Evolutionary conservation across 495 filamentous ascomycete genomes (phyloP).

Genomic region (Opeltia flavorubescens): DNA sequence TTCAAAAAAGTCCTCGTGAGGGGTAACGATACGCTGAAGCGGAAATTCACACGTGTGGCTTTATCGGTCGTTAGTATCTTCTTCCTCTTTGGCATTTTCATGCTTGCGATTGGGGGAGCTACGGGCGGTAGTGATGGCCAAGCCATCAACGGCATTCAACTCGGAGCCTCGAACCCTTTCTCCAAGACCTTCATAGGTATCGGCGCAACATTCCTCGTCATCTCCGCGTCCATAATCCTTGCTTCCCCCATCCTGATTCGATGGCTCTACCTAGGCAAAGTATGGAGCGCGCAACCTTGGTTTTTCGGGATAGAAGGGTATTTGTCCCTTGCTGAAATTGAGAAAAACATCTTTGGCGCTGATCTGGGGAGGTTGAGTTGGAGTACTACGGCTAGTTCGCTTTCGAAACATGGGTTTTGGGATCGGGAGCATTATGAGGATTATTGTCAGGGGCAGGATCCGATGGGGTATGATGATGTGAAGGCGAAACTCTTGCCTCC

Average conservation of each 20-base stretch:
- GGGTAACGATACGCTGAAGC: constrained; percentile 10
- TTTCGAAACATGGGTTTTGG: constrained; percentile 12
- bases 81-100: constrained; percentile 3
- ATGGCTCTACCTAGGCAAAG: constrained; percentile 10
- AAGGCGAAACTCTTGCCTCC: no score
- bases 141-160: background rate
- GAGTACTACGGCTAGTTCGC: constrained; percentile 13
- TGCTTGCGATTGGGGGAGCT: background rate
- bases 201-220: constrained; percentile 4
- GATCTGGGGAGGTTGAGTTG: constrained; percentile 14
- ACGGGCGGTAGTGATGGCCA: background rate
- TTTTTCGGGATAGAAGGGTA: constrained; percentile 26
- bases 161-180: background rate
- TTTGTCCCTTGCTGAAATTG: constrained; percentile 17
- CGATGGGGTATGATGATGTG: background rate
- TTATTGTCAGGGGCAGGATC: constrained; percentile 8
- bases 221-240: constrained; percentile 5
- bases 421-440: background rate
- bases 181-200: constrained; percentile 1
- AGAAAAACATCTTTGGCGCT: constrained; percentile 19
- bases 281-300: constrained; percentile 19
- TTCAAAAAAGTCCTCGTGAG: constrained; percentile 15
- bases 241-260: constrained; percentile 7
- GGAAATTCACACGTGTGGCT: constrained; percentile 4
- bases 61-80: constrained; percentile 3